Conservation (phyloP, 768 basidiomycete species). For the Boletus eberwhitei region DNA sequence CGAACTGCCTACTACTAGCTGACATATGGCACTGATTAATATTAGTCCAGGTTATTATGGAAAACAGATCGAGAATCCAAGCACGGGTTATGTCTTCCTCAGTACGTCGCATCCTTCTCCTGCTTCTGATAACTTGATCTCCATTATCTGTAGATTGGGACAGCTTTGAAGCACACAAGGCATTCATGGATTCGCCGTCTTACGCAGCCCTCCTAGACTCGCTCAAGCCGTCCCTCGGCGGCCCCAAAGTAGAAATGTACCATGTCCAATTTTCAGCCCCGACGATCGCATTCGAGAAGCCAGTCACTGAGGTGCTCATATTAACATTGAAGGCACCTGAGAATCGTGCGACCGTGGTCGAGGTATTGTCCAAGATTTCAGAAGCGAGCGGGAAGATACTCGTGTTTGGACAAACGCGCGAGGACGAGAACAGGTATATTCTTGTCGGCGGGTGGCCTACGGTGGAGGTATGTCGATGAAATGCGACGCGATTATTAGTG, state of each 20-base stretch:
- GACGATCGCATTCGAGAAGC: conserved; percentile 15
- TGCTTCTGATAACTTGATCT: not conserved
- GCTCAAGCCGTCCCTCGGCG: conserved; percentile 6
- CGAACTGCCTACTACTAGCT: not conserved
- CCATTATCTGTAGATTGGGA: conserved; percentile 24
- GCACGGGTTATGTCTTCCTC: conserved; percentile 14
- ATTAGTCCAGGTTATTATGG: conserved; percentile 21
- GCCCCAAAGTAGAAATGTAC: conserved; percentile 9
- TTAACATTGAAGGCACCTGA: conserved; percentile 22
- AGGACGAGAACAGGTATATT: conserved; percentile 21
- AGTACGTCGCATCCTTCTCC: conserved; percentile 7
- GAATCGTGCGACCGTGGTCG: conserved; percentile 16
- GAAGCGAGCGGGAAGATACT: conserved; percentile 9
- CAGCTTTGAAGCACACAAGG: conserved; percentile 19
- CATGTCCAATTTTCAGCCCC: conserved; percentile 21
- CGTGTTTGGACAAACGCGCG: conserved; percentile 20
- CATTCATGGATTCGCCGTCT: not conserved
- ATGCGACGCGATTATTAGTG: not conserved
- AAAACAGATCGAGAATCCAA: conserved; percentile 16
- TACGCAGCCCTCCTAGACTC: conserved; percentile 2
- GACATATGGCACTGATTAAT: not conserved
- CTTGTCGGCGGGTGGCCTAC: conserved; percentile 21
- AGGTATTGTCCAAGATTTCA: conserved; percentile 8
- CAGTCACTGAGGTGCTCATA: conserved; percentile 23
- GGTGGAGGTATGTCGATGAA: conserved; percentile 20